Evolutionary conservation across 2,329 filamentous ascomycete species (phyloP).

Genomic region (Penicillium expansum): DNA sequence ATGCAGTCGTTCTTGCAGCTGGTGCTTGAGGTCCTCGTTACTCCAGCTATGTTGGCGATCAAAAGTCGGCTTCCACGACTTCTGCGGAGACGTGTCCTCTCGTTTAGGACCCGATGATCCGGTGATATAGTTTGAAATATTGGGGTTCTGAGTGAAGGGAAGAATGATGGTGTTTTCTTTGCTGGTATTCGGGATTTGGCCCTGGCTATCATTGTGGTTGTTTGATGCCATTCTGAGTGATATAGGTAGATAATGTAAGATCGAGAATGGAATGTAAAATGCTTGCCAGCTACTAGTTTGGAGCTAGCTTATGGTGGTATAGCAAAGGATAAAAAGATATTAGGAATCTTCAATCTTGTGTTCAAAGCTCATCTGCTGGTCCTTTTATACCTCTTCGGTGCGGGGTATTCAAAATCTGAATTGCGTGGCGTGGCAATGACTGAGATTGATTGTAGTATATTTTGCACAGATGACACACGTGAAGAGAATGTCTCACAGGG

Average conservation of each 20-base stretch:
- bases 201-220: background rate
- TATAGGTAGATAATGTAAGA: background rate
- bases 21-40: constrained; percentile 57
- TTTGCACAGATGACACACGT: background rate
- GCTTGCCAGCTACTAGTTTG: background rate
- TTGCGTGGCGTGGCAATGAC: background rate
- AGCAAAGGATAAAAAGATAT: background rate
- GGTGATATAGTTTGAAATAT: background rate
- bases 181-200: constrained; percentile 7
- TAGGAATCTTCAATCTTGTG: no score
- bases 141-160: background rate
- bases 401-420: background rate
- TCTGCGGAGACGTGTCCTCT: background rate
- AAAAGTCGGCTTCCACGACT: constrained; percentile 32
- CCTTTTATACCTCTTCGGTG: constrained; percentile 2
- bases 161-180: constrained; percentile 6
- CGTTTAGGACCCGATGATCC: background rate
- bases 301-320: background rate
- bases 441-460: no score
- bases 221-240: constrained; percentile 1
- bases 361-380: background rate
- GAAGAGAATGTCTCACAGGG: background rate
- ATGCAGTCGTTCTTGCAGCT: constrained; percentile 46
- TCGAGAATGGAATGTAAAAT: background rate
- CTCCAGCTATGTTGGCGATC: constrained; percentile 38